Base-by-base conservation (phyloP, 108 stramenopile species). In the Skeletonema grethae region DNA sequence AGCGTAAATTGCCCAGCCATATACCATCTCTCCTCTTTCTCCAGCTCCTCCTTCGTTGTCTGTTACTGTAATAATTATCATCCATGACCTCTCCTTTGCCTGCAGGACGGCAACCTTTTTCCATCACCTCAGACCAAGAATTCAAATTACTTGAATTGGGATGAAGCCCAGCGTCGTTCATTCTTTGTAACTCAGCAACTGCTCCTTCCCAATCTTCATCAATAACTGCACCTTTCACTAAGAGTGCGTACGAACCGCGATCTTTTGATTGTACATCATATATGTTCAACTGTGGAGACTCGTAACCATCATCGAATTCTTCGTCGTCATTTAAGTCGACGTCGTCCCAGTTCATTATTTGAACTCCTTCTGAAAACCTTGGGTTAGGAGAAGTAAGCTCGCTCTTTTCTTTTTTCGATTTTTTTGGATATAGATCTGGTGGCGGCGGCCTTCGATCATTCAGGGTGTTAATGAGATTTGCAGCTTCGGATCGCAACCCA, bases 161-260 rank as follows among this genome's bases (percentile, higher is more conserved):
- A 77, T 89, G 82, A 16, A 90, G 48, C 35, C 92, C 92, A 10
- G 86, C 85, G 10, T 81, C 81, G 25, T 87, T 88, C 92, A 93
- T 93, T 43, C 84, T 64, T 30, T 62, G 55, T 72, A 93, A 66
- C 18, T 87, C 86, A 32, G 83, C 70, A 29, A 93, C 85, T 1
- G 92, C 92, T 9, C 64, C 71, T 4, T 64, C 66, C 89, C 89
- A 93, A 65, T 90, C 85, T 5, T 85, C 88, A 9, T 77, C 64
- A 32, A 77, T 72, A 9, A 90, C 89, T 25, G 88, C 87, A 25
- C 85, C 86, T 56, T 85, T 76, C 20, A 93, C 89, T 66, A 93
- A 62, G 16, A 93, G 66, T n/a, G 86, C 70, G 70, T 93, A 93
- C 6, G 85, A 87, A 4, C 78, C 89, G 57, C 88, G 87, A 80